Conservation (phyloP, 2,329 filamentous ascomycete genomes). For the Sporothrix sp. region DNA sequence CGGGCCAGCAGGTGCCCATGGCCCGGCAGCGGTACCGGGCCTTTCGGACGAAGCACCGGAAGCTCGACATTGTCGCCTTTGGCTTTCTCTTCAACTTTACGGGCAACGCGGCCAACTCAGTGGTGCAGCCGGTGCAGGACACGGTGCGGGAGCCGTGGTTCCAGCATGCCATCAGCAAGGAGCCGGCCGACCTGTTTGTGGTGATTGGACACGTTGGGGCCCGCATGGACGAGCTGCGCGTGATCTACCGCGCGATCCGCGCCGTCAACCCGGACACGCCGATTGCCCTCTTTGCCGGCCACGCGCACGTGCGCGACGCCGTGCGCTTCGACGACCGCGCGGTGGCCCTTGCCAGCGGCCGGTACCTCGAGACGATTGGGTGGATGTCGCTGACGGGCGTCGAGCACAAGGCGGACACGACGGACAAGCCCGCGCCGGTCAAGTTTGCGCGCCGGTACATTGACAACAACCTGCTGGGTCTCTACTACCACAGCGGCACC, state of each 20-base stretch:
- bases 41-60: slow-evolving; percentile 85
- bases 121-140: slow-evolving; percentile 69
- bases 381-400: slow-evolving; percentile 78
- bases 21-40: slow-evolving; percentile 68
- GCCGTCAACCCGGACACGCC: slow-evolving; percentile 68
- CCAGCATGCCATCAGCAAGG: slow-evolving; percentile 69
- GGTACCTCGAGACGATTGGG: slow-evolving; percentile 91
- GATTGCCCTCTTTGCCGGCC: slow-evolving; percentile 86
- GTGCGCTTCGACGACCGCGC: slow-evolving; percentile 68
- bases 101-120: slow-evolving; percentile 81
- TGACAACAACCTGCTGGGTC: slow-evolving; percentile 82
- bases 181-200: slow-evolving; percentile 70
- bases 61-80: slow-evolving; percentile 74
- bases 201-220: slow-evolving; percentile 80
- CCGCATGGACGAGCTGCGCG: slow-evolving; percentile 67
- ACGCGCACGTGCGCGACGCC: slow-evolving; percentile 81
- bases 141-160: slow-evolving; percentile 85
- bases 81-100: slow-evolving; percentile 94
- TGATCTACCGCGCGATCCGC: slow-evolving; percentile 70
- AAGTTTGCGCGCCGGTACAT: slow-evolving; percentile 76
- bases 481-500: slow-evolving; percentile 69
- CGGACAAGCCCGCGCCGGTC: slow-evolving; percentile 8
- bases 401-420: slow-evolving; percentile 23
- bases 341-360: slow-evolving; percentile 72
- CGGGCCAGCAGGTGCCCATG: slow-evolving; percentile 62